Conservation (phyloP, 2,329 filamentous ascomycete species). For the Parastagonospora avenae region DNA sequence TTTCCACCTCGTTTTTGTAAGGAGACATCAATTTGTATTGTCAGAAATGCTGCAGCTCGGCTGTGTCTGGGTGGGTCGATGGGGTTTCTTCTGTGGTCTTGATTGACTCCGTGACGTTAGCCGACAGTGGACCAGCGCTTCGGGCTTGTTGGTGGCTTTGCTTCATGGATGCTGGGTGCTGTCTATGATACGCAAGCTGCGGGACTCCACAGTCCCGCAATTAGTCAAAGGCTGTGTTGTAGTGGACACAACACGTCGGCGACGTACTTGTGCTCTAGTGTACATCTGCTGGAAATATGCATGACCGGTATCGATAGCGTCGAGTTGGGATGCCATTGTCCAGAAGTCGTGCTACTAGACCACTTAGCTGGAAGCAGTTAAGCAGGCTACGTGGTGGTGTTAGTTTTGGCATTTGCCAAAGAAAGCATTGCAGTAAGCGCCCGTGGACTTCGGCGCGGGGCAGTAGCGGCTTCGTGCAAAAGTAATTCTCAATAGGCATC, state of each 20-base stretch:
- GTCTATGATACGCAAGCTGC: too few relatives aligned
- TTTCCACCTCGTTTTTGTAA: too few relatives aligned
- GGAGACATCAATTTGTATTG: too few relatives aligned
- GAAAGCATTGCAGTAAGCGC: constrained; percentile 31
- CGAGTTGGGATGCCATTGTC: neutral
- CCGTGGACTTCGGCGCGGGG: constrained; percentile 19
- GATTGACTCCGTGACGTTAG: neutral
- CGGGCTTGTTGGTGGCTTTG: too few relatives aligned
- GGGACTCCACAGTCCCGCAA: too few relatives aligned
- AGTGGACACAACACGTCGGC: neutral
- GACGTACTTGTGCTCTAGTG: neutral
- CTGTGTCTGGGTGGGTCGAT: too few relatives aligned
- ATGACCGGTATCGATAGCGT: neutral
- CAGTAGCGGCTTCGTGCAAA: neutral
- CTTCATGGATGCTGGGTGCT: too few relatives aligned
- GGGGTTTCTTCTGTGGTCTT: neutral
- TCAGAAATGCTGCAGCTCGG: too few relatives aligned
- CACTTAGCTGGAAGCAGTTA: constrained; percentile 1
- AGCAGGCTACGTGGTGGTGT: constrained; percentile 15
- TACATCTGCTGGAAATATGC: neutral
- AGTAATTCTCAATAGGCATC: constrained; percentile 9
- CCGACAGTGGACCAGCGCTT: neutral
- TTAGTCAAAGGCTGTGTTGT: too few relatives aligned
- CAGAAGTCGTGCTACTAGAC: neutral
- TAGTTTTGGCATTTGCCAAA: constrained; percentile 24